Conservation (phyloP, 2,329 filamentous ascomycete species). For the Microsporum audouinii region DNA sequence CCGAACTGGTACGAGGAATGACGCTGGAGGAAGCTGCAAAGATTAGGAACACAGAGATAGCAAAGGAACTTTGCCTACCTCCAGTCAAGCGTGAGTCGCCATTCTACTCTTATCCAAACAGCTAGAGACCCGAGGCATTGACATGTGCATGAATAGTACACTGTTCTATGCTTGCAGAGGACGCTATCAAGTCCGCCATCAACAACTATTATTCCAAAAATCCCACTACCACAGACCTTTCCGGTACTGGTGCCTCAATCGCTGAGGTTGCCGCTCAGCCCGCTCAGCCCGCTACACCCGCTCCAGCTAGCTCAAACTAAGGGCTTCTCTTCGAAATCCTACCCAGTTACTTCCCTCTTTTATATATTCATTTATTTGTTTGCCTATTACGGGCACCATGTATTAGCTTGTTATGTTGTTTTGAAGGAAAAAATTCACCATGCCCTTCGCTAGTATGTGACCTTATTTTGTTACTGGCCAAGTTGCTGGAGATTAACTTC, state of each 20-base stretch:
- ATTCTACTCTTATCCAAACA: background rate
- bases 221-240: constrained; percentile 63
- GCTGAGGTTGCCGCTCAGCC: background rate
- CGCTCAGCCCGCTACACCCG: background rate
- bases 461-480: background rate
- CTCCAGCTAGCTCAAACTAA: background rate
- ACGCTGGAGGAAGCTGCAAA: constrained; percentile 83
- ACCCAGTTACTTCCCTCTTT: too few species aligned
- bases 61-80: constrained; percentile 82
- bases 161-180: constrained; percentile 85
- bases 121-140: too few species aligned
- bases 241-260: constrained; percentile 59
- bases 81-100: constrained; percentile 64
- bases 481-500: background rate
- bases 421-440: background rate
- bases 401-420: background rate
- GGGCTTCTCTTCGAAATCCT: background rate
- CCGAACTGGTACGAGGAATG: constrained; percentile 91
- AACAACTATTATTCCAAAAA: constrained; percentile 88
- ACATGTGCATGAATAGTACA: constrained; percentile 47
- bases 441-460: background rate
- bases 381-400: background rate
- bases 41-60: constrained; percentile 96
- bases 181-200: constrained; percentile 86
- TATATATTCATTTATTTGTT: background rate